Base-by-base conservation (phyloP, 164 flowering plant species). In the Piper betle region DNA sequence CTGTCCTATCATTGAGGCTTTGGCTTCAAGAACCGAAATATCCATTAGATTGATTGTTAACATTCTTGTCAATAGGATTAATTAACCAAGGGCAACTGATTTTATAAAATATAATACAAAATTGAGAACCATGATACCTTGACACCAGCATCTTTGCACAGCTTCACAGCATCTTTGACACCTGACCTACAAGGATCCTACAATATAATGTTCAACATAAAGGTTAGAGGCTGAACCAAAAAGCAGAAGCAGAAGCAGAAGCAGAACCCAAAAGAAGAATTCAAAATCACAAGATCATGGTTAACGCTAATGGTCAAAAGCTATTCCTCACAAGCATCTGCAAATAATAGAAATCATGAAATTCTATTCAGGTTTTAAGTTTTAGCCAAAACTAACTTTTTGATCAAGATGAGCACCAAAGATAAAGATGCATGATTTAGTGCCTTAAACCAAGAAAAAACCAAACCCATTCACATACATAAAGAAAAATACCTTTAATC, bases 181-280 rank as follows among this genome's bases (percentile, higher is more conserved):
- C 95, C 91, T 62, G 88, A 79, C 7, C 99, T 87, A 60, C 99
- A 94, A 62, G 99, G 99, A 77, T 94, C 99, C 99, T 94, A 38
- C 4, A 8, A 6, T 12, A 41, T 17, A 59, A 17, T 13, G 17
- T 9, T 57, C 42, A 25, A 9, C 9, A 60, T 17, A 18, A 62
- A 33, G 7, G n/a, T 2, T 2, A 16, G 20, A n/a, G 16, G n/a
- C 7, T 9, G 3, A 1, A 38, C 39, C 37, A 37, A 20, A 37
- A 38, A 10, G 10, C 50, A 3, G 0, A 46, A 6, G 15, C 7
- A 3, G 12, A 2, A 43, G 50, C 50, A 46, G 15, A 46, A 10
- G 10, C 12, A 10, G 50, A 46, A 5, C 15, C 10, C 9, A 46
- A 46, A 10, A 46, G 50, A 46, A 12, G 15, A 10, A 42, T 10